Conservation (phyloP, 1,284 basidiomycete genomes). For the Papiliotrema laurentii region DNA sequence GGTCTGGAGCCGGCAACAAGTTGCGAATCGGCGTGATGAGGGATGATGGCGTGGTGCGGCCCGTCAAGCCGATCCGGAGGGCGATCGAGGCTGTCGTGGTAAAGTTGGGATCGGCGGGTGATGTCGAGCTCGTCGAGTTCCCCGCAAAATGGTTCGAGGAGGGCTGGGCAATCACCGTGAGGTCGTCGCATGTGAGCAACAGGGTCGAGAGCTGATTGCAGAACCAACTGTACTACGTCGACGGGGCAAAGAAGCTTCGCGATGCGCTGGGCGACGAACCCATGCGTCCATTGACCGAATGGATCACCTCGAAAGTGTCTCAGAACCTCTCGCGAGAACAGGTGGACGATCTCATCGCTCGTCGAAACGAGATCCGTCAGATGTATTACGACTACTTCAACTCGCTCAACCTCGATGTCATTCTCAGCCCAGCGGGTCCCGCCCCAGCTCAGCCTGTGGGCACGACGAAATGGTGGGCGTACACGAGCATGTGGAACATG, state of each 20-base stretch:
- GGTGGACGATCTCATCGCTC: background rate
- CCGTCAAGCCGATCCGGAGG: constrained; percentile 33
- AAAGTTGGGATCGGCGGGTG: constrained; percentile 12
- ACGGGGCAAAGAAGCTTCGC: constrained; percentile 31
- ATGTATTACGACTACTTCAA: constrained; percentile 23
- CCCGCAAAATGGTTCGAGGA: constrained; percentile 12
- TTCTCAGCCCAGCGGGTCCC: constrained; percentile 36
- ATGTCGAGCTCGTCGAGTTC: constrained; percentile 18
- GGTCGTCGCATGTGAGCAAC: background rate
- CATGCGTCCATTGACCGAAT: constrained; percentile 30
- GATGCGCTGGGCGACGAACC: constrained; percentile 26
- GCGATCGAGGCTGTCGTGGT: constrained; percentile 27
- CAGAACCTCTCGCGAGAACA: background rate
- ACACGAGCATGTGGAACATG: constrained; percentile 63
- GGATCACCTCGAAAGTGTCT: constrained; percentile 11
- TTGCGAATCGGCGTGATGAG: constrained; percentile 34
- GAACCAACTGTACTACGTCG: constrained; percentile 31
- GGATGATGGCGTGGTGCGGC: constrained; percentile 34
- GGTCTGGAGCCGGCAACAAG: constrained; percentile 10
- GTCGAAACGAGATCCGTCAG: constrained; percentile 10
- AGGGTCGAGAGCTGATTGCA: background rate
- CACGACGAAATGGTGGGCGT: constrained; percentile 46
- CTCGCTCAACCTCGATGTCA: constrained; percentile 29
- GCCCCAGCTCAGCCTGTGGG: constrained; percentile 32
- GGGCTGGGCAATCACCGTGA: constrained; percentile 21